phyloP scores from a whole-genome alignment of 305 asterid species.

The Fraxinus nigra region DNA sequence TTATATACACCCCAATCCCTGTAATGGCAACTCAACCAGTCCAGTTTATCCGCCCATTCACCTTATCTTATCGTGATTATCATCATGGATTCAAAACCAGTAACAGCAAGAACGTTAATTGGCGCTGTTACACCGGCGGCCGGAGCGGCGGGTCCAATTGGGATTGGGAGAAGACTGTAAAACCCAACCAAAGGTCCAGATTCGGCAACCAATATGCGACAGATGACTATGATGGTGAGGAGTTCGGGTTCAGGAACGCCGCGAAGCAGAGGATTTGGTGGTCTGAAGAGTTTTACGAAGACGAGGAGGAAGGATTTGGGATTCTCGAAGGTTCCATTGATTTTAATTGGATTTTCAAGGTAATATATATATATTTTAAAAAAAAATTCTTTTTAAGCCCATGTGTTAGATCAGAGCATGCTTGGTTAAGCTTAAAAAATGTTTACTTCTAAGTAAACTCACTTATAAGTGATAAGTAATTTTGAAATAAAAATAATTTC shows the following conservation, averaged over 20 bases:
- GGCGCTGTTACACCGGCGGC: slow-evolving; percentile 37
- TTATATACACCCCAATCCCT: not conserved
- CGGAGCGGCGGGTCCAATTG: slow-evolving; percentile 55
- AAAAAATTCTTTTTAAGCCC: not conserved
- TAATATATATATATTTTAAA: slow-evolving; percentile 13
- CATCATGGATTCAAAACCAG: slow-evolving; percentile 8
- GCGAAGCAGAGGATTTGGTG: slow-evolving; percentile 69
- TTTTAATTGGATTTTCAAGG: slow-evolving; percentile 61
- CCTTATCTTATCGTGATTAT: slow-evolving; percentile 20
- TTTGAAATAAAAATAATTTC: not conserved
- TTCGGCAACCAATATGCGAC: slow-evolving; percentile 39
- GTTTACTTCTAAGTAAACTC: not conserved
- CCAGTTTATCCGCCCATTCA: slow-evolving; percentile 28
- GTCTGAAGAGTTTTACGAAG: slow-evolving; percentile 55
- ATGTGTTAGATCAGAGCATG: not conserved
- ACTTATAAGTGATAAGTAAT: not conserved
- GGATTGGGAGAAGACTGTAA: slow-evolving; percentile 37
- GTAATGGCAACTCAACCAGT: slow-evolving; percentile 29
- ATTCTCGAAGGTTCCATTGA: slow-evolving; percentile 50
- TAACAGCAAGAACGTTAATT: not conserved
- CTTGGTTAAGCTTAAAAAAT: not conserved
- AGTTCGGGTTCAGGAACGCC: slow-evolving; percentile 42
- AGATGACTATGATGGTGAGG: slow-evolving; percentile 42
- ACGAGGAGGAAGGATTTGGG: slow-evolving; percentile 51
- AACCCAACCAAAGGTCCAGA: slow-evolving; percentile 37